These are phyloP conservation scores for Erodium moschatum DNA, from an alignment of 441 rosid species.

Conservation along the genomic window DNA sequence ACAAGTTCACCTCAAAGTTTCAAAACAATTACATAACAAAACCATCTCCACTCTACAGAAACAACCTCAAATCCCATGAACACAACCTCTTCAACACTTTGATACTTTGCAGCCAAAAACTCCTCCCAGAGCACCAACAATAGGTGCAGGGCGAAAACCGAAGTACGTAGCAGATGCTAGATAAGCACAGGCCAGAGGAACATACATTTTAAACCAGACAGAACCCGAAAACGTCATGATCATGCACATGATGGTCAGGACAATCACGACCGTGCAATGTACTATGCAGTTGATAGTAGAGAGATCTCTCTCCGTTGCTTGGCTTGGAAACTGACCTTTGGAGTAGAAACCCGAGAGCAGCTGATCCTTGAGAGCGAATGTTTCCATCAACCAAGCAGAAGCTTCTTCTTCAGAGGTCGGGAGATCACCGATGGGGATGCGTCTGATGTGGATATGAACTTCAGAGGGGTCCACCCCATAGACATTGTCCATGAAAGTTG, in stretches of 20 bases:
- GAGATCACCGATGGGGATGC: conserved; percentile 41
- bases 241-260: conserved; percentile 46
- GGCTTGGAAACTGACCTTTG: conserved; percentile 55
- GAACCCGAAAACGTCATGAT: conserved; percentile 59
- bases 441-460: conserved; percentile 75
- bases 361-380: conserved; percentile 60
- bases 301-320: conserved; percentile 47
- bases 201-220: conserved; percentile 55
- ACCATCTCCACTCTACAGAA: background rate
- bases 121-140: conserved; percentile 24
- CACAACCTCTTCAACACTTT: background rate
- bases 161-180: conserved; percentile 50
- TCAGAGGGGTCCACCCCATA: conserved; percentile 83
- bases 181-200: conserved; percentile 47
- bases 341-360: conserved; percentile 57
- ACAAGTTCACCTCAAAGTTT: background rate
- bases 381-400: conserved; percentile 57
- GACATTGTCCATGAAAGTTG: conserved; percentile 76
- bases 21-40: background rate
- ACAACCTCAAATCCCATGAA: background rate
- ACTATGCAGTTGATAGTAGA: conserved; percentile 47
- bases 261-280: conserved; percentile 42
- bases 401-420: conserved; percentile 50
- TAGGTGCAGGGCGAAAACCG: conserved; percentile 42
- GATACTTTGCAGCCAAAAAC: conserved; percentile 14